phyloP scores from a whole-genome alignment of 371 early-diverging fungal species.

The Syncephalastrum contaminatum region DNA sequence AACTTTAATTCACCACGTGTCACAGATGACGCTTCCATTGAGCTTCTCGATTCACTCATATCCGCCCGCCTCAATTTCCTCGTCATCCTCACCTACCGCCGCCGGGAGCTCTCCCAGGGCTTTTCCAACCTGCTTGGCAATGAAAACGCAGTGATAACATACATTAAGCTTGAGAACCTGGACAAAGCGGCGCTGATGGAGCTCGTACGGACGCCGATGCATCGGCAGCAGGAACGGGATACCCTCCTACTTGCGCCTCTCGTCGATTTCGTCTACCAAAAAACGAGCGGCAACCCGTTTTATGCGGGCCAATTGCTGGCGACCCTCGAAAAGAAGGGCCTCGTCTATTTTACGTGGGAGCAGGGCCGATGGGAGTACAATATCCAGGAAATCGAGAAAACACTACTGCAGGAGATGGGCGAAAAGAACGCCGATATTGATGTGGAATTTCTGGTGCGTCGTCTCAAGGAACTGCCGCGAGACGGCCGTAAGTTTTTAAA shows the following conservation, averaged over 20 bases:
- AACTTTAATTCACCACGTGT: constrained; percentile 5
- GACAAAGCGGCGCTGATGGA: constrained; percentile 39
- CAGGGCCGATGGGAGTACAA: constrained; percentile 51
- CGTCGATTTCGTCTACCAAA: constrained; percentile 41
- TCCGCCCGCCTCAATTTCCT: constrained; percentile 38
- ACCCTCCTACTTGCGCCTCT: constrained; percentile 29
- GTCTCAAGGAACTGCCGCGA: constrained; percentile 41
- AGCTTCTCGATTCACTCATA: constrained; percentile 39
- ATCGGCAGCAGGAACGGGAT: constrained; percentile 39
- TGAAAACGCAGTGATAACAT: constrained; percentile 30
- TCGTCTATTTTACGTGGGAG: constrained; percentile 48
- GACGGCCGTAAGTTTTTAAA: constrained; percentile 47
- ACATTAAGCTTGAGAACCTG: constrained; percentile 38
- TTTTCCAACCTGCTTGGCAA: constrained; percentile 25
- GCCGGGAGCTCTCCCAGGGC: constrained; percentile 18
- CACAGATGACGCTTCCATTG: constrained; percentile 48
- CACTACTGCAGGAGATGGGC: constrained; percentile 22
- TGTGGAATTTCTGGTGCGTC: constrained; percentile 39
- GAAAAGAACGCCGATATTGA: constrained; percentile 32
- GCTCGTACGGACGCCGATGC: constrained; percentile 40
- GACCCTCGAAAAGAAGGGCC: constrained; percentile 43
- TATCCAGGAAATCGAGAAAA: constrained; percentile 44
- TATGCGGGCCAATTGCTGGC: constrained; percentile 39
- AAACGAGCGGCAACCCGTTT: constrained; percentile 46
- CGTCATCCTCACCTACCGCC: constrained; percentile 41